Percentiles rank a stretch among this genome's conserved stretches.
Evolutionary conservation across 2,329 filamentous ascomycete species (phyloP).

Genomic region (Penicillium sp.): DNA sequence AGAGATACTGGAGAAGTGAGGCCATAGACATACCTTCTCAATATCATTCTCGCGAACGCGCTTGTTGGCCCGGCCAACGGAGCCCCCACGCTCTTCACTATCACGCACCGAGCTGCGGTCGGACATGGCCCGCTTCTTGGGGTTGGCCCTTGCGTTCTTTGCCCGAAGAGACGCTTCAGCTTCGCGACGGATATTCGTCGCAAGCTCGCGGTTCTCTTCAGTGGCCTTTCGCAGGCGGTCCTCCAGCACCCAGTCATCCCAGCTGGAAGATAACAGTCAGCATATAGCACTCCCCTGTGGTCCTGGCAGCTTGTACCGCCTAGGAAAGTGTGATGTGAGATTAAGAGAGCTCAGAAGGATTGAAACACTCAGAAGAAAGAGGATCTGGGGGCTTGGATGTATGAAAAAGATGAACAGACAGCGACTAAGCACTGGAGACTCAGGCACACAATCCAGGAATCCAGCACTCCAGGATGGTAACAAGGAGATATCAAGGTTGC

Average conservation of each 20-base stretch:
- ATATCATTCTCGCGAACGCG: constrained; percentile 48
- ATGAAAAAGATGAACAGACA: neutral
- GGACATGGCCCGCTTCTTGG: constrained; percentile 43
- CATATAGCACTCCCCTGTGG: constrained; percentile 11
- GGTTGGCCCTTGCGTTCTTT: constrained; percentile 32
- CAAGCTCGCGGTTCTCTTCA: constrained; percentile 90
- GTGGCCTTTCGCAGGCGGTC: constrained; percentile 92
- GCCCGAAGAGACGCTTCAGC: constrained; percentile 37
- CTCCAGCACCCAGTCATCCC: constrained; percentile 97
- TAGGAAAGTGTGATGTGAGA: neutral
- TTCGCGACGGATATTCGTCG: constrained; percentile 51
- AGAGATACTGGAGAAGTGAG: neutral
- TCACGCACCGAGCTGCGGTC: constrained; percentile 44
- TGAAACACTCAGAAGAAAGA: no score
- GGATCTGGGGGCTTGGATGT: neutral
- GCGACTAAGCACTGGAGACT: neutral
- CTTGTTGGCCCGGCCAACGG: constrained; percentile 45
- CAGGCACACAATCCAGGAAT: neutral
- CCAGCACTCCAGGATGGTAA: neutral
- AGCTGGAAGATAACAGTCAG: constrained; percentile 50
- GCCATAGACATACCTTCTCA: constrained; percentile 42
- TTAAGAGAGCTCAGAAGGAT: neutral
- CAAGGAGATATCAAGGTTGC: constrained; percentile 9
- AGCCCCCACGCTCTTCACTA: constrained; percentile 47
- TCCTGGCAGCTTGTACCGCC: neutral